Conservation (phyloP, 2,329 filamentous ascomycete genomes). For the Helminthosporium solani region DNA sequence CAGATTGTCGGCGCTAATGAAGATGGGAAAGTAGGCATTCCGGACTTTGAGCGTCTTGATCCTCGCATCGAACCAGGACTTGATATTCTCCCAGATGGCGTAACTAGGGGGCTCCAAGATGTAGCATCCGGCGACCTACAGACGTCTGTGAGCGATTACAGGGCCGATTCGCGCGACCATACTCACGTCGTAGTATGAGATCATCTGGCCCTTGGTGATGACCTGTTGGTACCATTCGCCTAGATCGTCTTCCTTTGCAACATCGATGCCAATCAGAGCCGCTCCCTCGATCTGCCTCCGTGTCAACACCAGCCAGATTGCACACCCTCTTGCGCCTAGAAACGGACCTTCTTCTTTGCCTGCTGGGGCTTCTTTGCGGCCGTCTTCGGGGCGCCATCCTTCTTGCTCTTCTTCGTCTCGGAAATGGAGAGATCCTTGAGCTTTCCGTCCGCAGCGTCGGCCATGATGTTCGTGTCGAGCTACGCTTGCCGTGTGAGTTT, state of each 20-base stretch:
- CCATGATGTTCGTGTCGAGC: conserved; percentile 22
- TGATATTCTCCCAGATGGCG: conserved; percentile 68
- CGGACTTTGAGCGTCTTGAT: conserved; percentile 91
- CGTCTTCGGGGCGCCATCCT: conserved; percentile 35
- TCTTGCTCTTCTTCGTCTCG: conserved; percentile 42
- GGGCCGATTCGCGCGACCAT: conserved; percentile 32
- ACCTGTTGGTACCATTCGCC: conserved; percentile 97
- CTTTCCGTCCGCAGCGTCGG: conserved; percentile 44
- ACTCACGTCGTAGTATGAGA: conserved; percentile 98
- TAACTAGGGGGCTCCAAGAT: conserved; percentile 62
- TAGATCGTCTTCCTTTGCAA: conserved; percentile 82
- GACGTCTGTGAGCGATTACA: conserved; percentile 4
- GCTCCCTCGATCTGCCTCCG: conserved; percentile 55
- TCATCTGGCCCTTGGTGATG: conserved; percentile 93
- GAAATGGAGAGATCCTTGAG: conserved; percentile 48
- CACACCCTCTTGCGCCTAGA: not conserved
- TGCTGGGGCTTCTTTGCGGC: conserved; percentile 46
- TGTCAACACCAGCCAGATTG: conserved; percentile 17
- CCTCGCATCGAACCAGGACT: conserved; percentile 58
- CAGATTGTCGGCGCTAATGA: conserved; percentile 78
- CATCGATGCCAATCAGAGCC: conserved; percentile 81
- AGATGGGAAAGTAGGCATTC: conserved; percentile 96
- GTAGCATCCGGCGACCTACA: conserved; percentile 33
- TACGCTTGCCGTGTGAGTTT: conserved; percentile 2
- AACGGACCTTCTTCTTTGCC: conserved; percentile 51